Percentiles rank a stretch among this genome's conserved stretches.
phyloP scores from a whole-genome alignment of 2,329 filamentous ascomycete genomes.

The Sclerotinia subarctica region DNA sequence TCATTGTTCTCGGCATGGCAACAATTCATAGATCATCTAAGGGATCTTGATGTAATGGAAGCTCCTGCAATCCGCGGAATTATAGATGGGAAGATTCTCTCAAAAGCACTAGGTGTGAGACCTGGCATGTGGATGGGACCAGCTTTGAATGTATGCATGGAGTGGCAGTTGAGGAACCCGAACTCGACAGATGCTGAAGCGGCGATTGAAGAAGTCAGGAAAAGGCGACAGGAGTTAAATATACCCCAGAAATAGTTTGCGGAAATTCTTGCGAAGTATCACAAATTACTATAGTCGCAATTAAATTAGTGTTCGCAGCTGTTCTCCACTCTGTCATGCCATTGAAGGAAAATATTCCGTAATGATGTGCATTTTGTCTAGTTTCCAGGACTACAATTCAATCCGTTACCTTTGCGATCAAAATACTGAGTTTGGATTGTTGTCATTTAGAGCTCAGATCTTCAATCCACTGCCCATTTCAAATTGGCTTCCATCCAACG shows the following conservation, averaged over 20 bases:
- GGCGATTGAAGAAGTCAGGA: constrained; percentile 58
- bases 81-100: constrained; percentile 73
- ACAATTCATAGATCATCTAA: constrained; percentile 53
- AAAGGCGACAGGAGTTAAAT: constrained; percentile 33
- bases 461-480: neutral
- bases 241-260: constrained; percentile 28
- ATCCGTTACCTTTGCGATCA: neutral
- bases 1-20: constrained; percentile 52
- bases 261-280: neutral
- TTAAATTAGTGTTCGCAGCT: neutral
- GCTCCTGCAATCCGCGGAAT: constrained; percentile 58
- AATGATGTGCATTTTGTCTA: too few relatives aligned
- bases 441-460: neutral
- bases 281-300: neutral
- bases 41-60: constrained; percentile 54
- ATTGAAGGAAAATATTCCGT: neutral
- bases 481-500: neutral
- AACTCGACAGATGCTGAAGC: constrained; percentile 55
- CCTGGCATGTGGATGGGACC: constrained; percentile 81
- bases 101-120: constrained; percentile 61
- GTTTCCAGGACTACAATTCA: too few relatives aligned
- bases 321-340: neutral
- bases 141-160: constrained; percentile 75
- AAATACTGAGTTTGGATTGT: neutral
- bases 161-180: constrained; percentile 86